Evolutionary conservation across 331 rosid species (phyloP).

Genomic region (Acacia pycnantha): DNA sequence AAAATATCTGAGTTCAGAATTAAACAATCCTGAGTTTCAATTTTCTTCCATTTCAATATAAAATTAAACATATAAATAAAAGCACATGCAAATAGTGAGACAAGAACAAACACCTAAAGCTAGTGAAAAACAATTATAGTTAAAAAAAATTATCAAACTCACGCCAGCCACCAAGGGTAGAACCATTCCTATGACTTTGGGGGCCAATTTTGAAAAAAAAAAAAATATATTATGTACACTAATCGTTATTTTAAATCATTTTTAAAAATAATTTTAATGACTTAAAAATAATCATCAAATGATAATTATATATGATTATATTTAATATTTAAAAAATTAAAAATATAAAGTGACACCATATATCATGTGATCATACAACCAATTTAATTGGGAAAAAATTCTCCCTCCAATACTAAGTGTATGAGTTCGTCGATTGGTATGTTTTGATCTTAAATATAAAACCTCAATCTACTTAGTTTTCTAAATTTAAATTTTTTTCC

Average conservation of each 20-base stretch:
- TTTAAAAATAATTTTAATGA: not conserved
- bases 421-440: no score
- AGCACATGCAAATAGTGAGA: not conserved
- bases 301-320: no score
- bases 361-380: no score
- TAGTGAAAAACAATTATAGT: slow-evolving; percentile 9
- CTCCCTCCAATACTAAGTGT: not conserved
- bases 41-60: not conserved
- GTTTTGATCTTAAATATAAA: not conserved
- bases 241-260: not conserved
- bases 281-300: not conserved
- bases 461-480: not conserved
- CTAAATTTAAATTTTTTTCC: not conserved
- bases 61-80: not conserved
- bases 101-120: slow-evolving; percentile 8
- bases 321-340: no score
- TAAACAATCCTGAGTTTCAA: not conserved
- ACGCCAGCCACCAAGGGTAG: not conserved
- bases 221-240: not conserved
- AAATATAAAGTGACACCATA: no score
- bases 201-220: not conserved
- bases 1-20: not conserved
- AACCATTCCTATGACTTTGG: not conserved
- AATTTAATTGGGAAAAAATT: no score
- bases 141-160: not conserved